phyloP scores from a whole-genome alignment of 78 protist species.

The Cavenderia fasciculata region DNA sequence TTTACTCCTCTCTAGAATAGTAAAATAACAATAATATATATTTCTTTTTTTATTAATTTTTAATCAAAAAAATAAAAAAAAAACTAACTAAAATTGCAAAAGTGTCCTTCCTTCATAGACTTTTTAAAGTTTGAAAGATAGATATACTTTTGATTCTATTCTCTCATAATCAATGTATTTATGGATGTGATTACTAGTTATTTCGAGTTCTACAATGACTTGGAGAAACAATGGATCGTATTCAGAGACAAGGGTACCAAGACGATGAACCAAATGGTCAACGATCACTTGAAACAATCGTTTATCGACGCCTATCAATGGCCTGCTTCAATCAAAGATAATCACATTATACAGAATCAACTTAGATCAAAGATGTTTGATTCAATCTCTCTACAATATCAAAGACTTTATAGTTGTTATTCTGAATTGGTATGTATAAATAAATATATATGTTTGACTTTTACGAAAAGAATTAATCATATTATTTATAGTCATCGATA shows the following conservation, averaged over 20 bases:
- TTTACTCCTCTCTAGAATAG: too few species aligned
- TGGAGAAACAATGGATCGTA: slow-evolving; percentile 49
- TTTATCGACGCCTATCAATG: slow-evolving; percentile 10
- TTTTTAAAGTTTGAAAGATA: background rate
- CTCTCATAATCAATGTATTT: background rate
- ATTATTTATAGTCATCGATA: background rate
- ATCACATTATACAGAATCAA: slow-evolving; percentile 9
- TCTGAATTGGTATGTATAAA: slow-evolving; percentile 21
- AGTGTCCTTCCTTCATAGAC: background rate
- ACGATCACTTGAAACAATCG: slow-evolving; percentile 14
- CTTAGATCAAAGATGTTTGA: slow-evolving; percentile 7
- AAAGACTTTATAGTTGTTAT: slow-evolving; percentile 10
- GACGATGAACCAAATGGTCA: background rate
- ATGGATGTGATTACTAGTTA: slow-evolving; percentile 3
- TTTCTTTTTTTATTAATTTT: background rate
- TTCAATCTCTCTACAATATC: background rate
- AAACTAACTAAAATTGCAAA: background rate
- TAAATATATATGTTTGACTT: too few species aligned
- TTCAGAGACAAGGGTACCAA: slow-evolving; percentile 68
- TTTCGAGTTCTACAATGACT: slow-evolving; percentile 24
- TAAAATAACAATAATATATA: background rate
- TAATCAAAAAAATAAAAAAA: background rate
- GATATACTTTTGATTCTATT: background rate
- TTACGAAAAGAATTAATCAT: too few species aligned
- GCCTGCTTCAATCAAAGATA: background rate